Conservation (phyloP, 176 grass and related monocot species). For the Areca catechu region DNA sequence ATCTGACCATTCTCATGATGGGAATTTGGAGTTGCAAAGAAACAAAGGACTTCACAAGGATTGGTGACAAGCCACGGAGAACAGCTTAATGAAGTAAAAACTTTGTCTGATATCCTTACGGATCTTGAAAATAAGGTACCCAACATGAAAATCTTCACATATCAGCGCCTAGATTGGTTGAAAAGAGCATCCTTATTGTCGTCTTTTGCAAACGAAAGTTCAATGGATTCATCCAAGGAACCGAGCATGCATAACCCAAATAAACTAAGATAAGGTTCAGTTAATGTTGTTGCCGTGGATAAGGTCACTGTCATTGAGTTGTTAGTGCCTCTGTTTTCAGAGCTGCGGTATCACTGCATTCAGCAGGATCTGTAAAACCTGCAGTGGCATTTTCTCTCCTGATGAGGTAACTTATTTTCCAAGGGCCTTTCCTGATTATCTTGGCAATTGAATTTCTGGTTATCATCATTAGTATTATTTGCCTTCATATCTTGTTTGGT, state of each 20-base stretch:
- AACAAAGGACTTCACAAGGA: conserved; percentile 8
- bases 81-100: conserved; percentile 38
- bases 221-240: conserved; percentile 52
- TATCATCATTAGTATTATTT: too few species aligned
- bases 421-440: too few species aligned
- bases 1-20: conserved; percentile 39
- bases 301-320: conserved; percentile 80
- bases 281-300: conserved; percentile 27
- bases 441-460: too few species aligned
- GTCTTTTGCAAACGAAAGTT: conserved; percentile 46
- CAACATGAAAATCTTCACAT: conserved; percentile 57
- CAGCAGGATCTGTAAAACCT: conserved; percentile 74
- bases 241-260: conserved; percentile 43
- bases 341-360: conserved; percentile 88
- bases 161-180: conserved; percentile 82
- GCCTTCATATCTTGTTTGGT: too few species aligned
- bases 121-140: conserved; percentile 57
- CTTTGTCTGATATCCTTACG: conserved; percentile 67
- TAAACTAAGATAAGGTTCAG: conserved; percentile 28
- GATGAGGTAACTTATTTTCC: background rate
- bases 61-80: conserved; percentile 25
- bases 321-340: conserved; percentile 79
- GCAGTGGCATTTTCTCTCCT: background rate
- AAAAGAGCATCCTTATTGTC: conserved; percentile 71
- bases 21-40: conserved; percentile 45